Base-by-base conservation (phyloP, 495 filamentous ascomycete genomes). In the Clohesyomyces aquaticus region DNA sequence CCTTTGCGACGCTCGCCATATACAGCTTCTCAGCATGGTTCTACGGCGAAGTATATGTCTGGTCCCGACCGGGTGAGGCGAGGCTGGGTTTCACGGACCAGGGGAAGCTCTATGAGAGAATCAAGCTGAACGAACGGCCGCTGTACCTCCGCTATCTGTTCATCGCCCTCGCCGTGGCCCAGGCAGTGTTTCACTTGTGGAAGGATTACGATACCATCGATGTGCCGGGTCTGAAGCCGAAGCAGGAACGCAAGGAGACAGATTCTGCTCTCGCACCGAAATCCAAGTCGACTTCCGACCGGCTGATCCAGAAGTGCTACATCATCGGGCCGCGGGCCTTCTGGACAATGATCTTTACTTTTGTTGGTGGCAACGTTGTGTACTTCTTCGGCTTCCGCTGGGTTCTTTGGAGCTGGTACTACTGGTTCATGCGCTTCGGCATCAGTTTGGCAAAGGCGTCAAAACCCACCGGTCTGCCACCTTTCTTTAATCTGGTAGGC, bases 1-100 rank as follows among this genome's bases (percentile, higher is more conserved):
- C 78, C 0, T 18, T 83, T 38, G 77, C 78, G 66, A 72, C 80
- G 2, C 8, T 78, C 29, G 45, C 72, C 9, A 82, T 78, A 75
- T 84, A 81, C 63, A 64, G 78, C 28, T 80, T 82, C 51, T 94
- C 92, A 8, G 89, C 90, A 9, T 89, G 83, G 78, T 76, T 89
- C 72, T 98, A 94, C 72, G 88, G 86, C 70, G 84, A 90, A 66
- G 77, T 94, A 35, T 98, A 95, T 71, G 80, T 94, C 14, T 91
- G 86, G 83, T 92, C 89, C 1, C 78, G 82, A 19, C 73, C 86
- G n/a, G 71, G 79, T n/a, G 74, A 77, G 8, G 84, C 87, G 9
- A 81, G 88, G 42, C 77, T 97, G 18, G 80, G 83, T 52, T 89
- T 87, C 82, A 83, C 94, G 54, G 87, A 87, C 23, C 80, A 83